A percentile compares a stretch with the other conserved stretches of the same genome.
phyloP scores from a whole-genome alignment of 2,329 filamentous ascomycete genomes.

The Hypoxylon sp. region DNA sequence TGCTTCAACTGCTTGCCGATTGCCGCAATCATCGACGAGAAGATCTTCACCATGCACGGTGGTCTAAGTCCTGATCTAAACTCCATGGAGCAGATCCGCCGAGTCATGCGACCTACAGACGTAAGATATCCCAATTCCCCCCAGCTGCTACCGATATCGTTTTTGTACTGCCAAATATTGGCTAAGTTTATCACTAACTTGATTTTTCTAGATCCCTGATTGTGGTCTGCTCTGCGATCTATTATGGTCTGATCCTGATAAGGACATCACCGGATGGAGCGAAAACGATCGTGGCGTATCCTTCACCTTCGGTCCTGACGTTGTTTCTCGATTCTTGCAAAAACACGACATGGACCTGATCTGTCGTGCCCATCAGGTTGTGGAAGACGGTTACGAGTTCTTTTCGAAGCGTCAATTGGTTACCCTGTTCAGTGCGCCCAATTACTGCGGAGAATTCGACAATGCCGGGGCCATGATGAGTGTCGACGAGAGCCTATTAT shows the following conservation, averaged over 20 bases:
- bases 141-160: not conserved
- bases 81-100: constrained; percentile 99
- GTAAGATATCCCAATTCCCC: constrained; percentile 69
- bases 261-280: constrained; percentile 99
- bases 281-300: constrained; percentile 99
- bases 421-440: constrained; percentile 96
- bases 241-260: constrained; percentile 98
- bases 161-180: constrained; percentile 48
- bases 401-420: constrained; percentile 99
- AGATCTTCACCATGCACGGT: constrained; percentile 99
- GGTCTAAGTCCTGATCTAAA: constrained; percentile 97
- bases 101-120: constrained; percentile 98
- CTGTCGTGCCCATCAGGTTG: constrained; percentile 97
- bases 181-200: constrained; percentile 54
- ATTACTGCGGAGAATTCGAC: constrained; percentile 99
- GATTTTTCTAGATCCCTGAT: constrained; percentile 83
- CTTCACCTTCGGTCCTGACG: constrained; percentile 97
- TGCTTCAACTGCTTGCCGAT: constrained; percentile 99
- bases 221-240: constrained; percentile 98
- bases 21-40: constrained; percentile 98
- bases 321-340: constrained; percentile 96
- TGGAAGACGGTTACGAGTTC: constrained; percentile 99
- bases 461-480: constrained; percentile 99
- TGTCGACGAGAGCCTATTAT: constrained; percentile 97
- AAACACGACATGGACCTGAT: constrained; percentile 99